Base-by-base conservation (phyloP, 768 basidiomycete genomes). In the Calocybe gangraenosa region DNA sequence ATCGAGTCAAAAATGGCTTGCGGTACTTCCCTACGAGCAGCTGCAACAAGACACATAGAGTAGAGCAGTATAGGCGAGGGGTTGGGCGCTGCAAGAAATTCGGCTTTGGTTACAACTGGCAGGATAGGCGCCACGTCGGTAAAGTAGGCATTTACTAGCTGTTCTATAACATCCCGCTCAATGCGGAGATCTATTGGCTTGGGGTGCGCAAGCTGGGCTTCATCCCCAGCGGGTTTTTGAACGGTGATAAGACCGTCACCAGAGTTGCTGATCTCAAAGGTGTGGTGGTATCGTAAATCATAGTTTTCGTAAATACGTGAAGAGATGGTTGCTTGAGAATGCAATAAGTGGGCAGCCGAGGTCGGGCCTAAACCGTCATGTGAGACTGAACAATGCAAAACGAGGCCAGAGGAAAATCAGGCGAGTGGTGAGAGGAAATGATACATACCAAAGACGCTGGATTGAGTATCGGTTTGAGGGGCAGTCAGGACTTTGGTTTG, bases 31-130 rank as follows among this genome's bases (percentile, higher is more conserved):
- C 94, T 79, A 43, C 87, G 78, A 22, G 92, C 83, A 13, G 90
- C 88, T 15, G 94, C 90, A 33, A 97, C 84, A 22, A 92, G 83
- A 64, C 93, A 97, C 66, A 98, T 93, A 30, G 91, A 84, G 64
- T 97, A 97, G 17, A 98, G 76, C 46, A 98, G 66, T 18, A 99
- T 74, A 3, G 87, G 82, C 2, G 92, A 79, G 0, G 85, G 87
- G 11, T 80, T 81, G 17, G 79, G 74, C 40, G 63, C 79, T 30
- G 84, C 76, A 50, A 96, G 70, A 58, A 99, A 97, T 60, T 99
- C 95, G 19, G 79, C 75, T 58, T 87, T 81, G 14, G 90, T 89
- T 47, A 98, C 79, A 53, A 99, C 74, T 9, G 96, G 95, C 46
- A 97, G 78, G 33, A 90, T 70, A n/a, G 89, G 90, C 1, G 89